phyloP scores from a whole-genome alignment of 2,329 filamentous ascomycete species.

The Beauveria sp. region DNA sequence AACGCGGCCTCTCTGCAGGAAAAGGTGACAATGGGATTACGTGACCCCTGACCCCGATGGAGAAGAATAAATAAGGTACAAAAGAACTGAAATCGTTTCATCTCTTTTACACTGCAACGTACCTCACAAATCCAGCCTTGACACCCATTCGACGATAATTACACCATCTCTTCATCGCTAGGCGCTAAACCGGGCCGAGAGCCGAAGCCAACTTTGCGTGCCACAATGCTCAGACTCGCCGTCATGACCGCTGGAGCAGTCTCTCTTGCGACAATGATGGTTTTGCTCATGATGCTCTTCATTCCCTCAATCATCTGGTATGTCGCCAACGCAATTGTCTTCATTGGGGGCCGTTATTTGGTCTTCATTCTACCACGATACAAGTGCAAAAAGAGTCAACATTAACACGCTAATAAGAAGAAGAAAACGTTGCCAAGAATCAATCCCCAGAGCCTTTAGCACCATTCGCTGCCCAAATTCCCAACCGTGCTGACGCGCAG shows the following conservation, averaged over 20 bases:
- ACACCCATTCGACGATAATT: too few species aligned
- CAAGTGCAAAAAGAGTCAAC: neutral
- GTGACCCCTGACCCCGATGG: too few species aligned
- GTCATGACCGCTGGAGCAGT: constrained; percentile 1
- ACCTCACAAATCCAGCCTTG: neutral
- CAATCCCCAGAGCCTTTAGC: too few species aligned
- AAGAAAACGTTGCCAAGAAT: neutral
- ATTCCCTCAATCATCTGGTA: neutral
- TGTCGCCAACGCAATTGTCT: neutral
- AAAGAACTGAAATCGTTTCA: neutral
- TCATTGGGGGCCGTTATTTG: too few species aligned
- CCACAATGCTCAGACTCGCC: constrained; percentile 2
- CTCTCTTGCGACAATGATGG: neutral
- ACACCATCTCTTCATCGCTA: too few species aligned
- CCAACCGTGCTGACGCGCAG: neutral
- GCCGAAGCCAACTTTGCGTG: neutral
- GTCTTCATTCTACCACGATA: neutral
- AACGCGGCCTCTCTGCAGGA: too few species aligned
- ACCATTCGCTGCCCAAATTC: neutral
- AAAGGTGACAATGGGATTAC: too few species aligned
- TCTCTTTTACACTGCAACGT: neutral
- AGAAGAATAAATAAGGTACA: too few species aligned
- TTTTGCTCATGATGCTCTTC: neutral
- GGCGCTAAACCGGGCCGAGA: neutral
- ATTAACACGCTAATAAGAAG: neutral